A percentile compares a stretch with the other conserved stretches of the same genome.
Evolutionary conservation across 257 asterid species (phyloP).

Genomic region (Rehmannia glutinosa): DNA sequence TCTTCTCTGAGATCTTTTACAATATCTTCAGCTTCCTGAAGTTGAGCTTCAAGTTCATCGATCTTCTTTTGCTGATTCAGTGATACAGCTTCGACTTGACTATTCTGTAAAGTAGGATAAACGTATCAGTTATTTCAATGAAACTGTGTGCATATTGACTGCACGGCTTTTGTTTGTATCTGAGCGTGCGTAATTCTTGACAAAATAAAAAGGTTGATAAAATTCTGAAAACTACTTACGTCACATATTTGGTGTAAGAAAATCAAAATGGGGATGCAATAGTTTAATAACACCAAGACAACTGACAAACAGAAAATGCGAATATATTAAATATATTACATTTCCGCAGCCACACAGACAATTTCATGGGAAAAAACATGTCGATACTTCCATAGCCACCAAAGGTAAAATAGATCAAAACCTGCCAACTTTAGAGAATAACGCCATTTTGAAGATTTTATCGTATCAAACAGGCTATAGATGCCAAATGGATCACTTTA

Average conservation of each 20-base stretch:
- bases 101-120: constrained; percentile 34
- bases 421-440: not conserved
- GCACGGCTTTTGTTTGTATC: too few species aligned
- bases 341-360: not conserved
- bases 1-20: constrained; percentile 79
- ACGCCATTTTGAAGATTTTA: not conserved
- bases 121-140: not conserved
- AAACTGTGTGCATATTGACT: too few species aligned
- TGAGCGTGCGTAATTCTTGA: too few species aligned
- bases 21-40: constrained; percentile 88
- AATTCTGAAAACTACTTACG: not conserved
- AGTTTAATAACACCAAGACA: not conserved
- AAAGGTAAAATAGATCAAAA: not conserved
- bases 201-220: not conserved
- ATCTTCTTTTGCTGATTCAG: constrained; percentile 64
- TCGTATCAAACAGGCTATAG: not conserved
- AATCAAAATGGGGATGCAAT: not conserved
- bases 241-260: not conserved
- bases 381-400: not conserved
- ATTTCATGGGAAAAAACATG: not conserved
- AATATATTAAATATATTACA: not conserved
- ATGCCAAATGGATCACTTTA: not conserved
- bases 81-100: constrained; percentile 49
- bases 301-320: not conserved
- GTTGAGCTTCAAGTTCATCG: constrained; percentile 89